A percentile compares a stretch with the other conserved stretches of the same genome.
phyloP scores from a whole-genome alignment of 2,329 filamentous ascomycete species.

The Monilinia fructigena region DNA sequence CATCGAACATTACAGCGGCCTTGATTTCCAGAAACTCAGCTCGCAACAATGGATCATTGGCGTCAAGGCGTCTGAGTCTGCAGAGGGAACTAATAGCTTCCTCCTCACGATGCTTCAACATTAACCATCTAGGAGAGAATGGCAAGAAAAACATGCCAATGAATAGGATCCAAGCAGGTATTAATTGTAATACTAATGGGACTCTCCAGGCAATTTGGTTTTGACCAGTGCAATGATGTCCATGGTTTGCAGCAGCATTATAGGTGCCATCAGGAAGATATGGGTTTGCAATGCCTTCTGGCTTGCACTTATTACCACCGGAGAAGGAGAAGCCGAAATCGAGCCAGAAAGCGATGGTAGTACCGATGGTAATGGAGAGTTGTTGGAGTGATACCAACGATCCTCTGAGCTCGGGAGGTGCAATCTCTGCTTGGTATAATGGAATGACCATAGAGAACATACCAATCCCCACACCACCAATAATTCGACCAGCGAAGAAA shows the following conservation, averaged over 20 bases:
- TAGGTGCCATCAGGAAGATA: conserved; percentile 26
- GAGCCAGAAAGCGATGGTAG: conserved; percentile 51
- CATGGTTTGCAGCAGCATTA: conserved; percentile 55
- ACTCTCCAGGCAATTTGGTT: conserved; percentile 54
- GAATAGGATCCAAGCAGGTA: conserved; percentile 63
- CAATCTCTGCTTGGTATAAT: conserved; percentile 61
- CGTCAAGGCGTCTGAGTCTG: conserved; percentile 43
- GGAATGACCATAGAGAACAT: conserved; percentile 51
- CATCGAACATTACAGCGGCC: conserved; percentile 56
- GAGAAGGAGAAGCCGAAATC: conserved; percentile 58
- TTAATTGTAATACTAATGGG: conserved; percentile 57
- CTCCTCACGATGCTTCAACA: conserved; percentile 63
- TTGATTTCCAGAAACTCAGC: conserved; percentile 53
- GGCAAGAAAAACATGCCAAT: conserved; percentile 58
- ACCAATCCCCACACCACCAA: conserved; percentile 52
- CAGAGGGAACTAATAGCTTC: conserved; percentile 48
- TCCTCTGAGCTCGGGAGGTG: conserved; percentile 55
- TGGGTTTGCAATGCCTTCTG: conserved; percentile 16
- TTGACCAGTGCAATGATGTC: conserved; percentile 39
- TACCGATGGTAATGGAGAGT: conserved; percentile 56
- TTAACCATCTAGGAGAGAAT: conserved; percentile 68
- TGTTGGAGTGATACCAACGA: conserved; percentile 61
- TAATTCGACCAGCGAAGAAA: conserved; percentile 51
- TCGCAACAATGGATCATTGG: conserved; percentile 53
- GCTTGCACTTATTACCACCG: conserved; percentile 41